Evolutionary conservation across 163 green algal species (phyloP).

Genomic region (Chloromonas sp.): DNA sequence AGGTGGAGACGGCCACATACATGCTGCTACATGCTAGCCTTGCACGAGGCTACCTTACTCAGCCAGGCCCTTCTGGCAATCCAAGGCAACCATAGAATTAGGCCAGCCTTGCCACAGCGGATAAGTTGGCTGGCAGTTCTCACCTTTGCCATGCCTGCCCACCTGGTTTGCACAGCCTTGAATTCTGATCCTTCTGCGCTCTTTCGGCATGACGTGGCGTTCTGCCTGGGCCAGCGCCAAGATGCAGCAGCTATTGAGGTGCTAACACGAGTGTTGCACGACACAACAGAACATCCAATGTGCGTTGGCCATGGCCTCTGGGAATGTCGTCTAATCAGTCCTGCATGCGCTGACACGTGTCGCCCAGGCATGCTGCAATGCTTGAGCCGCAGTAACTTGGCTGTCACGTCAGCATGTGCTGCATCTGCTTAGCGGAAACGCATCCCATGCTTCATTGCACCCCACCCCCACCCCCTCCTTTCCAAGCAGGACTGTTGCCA

Average conservation of each 20-base stretch:
- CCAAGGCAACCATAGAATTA: too few relatives aligned
- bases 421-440: not conserved
- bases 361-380: too few relatives aligned
- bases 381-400: too few relatives aligned
- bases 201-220: conserved; percentile 89
- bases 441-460: not conserved
- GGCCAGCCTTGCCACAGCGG: too few relatives aligned
- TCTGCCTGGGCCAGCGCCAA: conserved; percentile 84
- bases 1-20: conserved; percentile 22
- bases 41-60: too few relatives aligned
- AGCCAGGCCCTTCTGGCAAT: too few relatives aligned
- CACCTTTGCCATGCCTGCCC: too few relatives aligned
- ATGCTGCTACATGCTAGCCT: too few relatives aligned
- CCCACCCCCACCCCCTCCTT: too few relatives aligned
- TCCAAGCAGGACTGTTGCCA: not conserved
- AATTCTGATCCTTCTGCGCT: conserved; percentile 71
- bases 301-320: conserved; percentile 26
- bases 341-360: too few relatives aligned
- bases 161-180: conserved; percentile 29
- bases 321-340: not conserved
- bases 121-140: too few relatives aligned
- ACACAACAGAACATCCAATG: conserved; percentile 76
- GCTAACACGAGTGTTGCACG: conserved; percentile 58
- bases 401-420: not conserved
- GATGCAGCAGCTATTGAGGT: conserved; percentile 58